Evolutionary conservation across 495 filamentous ascomycete species (phyloP), one percentile per base, ranked within the genome.

Genomic region (Penicillium cataractarum): DNA sequence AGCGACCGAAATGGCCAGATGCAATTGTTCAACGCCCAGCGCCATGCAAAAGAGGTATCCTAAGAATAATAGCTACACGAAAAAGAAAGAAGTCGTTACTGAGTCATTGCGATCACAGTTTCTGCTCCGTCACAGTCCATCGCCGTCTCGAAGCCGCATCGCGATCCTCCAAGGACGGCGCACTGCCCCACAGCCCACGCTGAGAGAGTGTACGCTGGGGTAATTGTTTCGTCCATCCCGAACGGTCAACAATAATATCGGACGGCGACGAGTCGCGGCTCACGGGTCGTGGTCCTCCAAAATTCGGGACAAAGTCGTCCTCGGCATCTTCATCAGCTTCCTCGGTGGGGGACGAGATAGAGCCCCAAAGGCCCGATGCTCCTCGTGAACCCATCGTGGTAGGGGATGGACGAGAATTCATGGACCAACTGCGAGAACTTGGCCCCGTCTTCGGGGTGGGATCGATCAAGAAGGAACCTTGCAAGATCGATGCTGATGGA

Each of bases 51-150:
- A 57, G 58, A 69, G 66, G 64, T 71, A 73, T 73, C 63, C 57
- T 62, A 58, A 7, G 57, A 19, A 52, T 21, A 58, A 63, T 37
- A 53, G 4, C 54, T 27, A 22, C 22, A 56, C 29, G 54, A 19
- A 17, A 61, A 56, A 13, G n/a, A n/a, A 10, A 61, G 54, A 59
- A 59, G 32, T 50, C 44, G 22, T 59, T 37, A 33, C 29, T 26
- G 33, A n/a, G 4, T 27, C 13, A 53, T 50, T 35, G 22, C 2
- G 13, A 21, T 77, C 64, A 78, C 35, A 73, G 57, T 29, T 76
- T 77, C 32, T 75, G 73, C 60, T 82, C 79, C 8, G 75, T 66
- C 48, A 82, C 72, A 4, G 80, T 80, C 80, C 80, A 82, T 55
- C 80, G 73, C 33, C 80, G 74, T 50, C 75, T 74, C 29, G 73